Percentiles rank a stretch among this genome's conserved stretches.
phyloP scores from a whole-genome alignment of 192 early-diverging fungal species.

The Gigaspora rosea region DNA sequence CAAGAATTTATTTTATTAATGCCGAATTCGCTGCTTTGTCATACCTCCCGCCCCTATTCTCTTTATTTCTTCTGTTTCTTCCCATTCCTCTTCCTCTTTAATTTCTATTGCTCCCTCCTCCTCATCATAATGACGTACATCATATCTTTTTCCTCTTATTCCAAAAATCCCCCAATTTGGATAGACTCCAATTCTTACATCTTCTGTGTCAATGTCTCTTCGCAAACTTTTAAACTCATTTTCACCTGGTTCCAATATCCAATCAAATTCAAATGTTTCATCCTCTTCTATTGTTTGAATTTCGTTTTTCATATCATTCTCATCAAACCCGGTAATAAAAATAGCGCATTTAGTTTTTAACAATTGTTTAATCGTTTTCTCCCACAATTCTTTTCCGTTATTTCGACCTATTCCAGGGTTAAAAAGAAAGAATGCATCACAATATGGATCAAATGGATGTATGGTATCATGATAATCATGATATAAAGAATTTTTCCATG shows the following conservation, averaged over 20 bases:
- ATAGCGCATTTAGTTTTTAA: conserved; percentile 78
- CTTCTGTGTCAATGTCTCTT: conserved; percentile 69
- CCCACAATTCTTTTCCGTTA: conserved; percentile 62
- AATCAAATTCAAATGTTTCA: conserved; percentile 64
- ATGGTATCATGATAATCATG: conserved; percentile 59
- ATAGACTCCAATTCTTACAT: conserved; percentile 69
- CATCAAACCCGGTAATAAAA: conserved; percentile 77
- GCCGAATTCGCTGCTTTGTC: too few relatives aligned
- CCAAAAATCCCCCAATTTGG: conserved; percentile 83
- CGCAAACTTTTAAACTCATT: conserved; percentile 73
- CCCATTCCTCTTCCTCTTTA: neutral
- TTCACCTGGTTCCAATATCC: conserved; percentile 66
- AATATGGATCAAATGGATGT: conserved; percentile 75
- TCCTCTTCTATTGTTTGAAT: conserved; percentile 59
- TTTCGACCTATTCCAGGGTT: conserved; percentile 73
- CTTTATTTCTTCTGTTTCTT: neutral
- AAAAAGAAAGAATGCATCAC: conserved; percentile 78
- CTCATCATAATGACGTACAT: conserved; percentile 53
- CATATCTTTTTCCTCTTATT: conserved; percentile 79
- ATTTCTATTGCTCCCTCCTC: neutral
- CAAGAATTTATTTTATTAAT: too few relatives aligned
- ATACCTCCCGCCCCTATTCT: too few relatives aligned
- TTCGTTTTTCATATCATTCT: conserved; percentile 63
- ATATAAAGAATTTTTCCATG: conserved; percentile 68
- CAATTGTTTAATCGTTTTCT: conserved; percentile 62